Evolutionary conservation across 306 rosid species (phyloP).

Genomic region (Dicorynia guianensis): DNA sequence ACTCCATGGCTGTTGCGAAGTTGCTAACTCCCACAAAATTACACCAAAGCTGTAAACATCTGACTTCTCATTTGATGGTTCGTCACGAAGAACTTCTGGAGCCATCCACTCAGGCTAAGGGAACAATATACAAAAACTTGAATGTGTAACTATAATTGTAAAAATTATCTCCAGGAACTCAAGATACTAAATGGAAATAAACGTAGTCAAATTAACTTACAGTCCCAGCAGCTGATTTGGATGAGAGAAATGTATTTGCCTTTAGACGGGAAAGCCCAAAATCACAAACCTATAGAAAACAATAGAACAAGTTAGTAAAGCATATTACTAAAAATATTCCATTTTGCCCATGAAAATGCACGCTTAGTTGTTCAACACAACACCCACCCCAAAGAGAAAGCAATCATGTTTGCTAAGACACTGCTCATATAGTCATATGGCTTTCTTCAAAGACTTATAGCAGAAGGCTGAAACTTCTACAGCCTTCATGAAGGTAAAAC

Average conservation of each 20-base stretch:
- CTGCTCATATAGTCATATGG: too few species aligned
- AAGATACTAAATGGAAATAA: constrained; percentile 26
- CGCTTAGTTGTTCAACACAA: background rate
- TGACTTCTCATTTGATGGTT: constrained; percentile 95
- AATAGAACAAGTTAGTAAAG: background rate
- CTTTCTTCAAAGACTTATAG: constrained; percentile 29
- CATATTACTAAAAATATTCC: background rate
- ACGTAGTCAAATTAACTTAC: constrained; percentile 58
- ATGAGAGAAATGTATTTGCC: constrained; percentile 95
- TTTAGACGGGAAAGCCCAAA: constrained; percentile 97
- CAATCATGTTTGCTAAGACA: too few species aligned
- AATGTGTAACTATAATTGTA: background rate
- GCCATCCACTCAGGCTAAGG: constrained; percentile 98
- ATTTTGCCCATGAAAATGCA: constrained; percentile 16
- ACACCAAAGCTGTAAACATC: constrained; percentile 97
- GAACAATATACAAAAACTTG: constrained; percentile 38
- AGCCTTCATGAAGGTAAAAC: constrained; percentile 20
- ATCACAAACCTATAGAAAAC: constrained; percentile 78
- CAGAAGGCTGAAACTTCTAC: constrained; percentile 32
- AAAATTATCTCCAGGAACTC: constrained; percentile 17
- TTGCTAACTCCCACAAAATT: constrained; percentile 93
- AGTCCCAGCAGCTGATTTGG: constrained; percentile 99
- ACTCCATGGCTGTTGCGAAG: constrained; percentile 94
- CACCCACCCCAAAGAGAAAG: background rate
- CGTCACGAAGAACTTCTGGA: constrained; percentile 99